Evolutionary conservation across 169 alveolate species (phyloP).

Genomic region (Prorocentrum cordatum): DNA sequence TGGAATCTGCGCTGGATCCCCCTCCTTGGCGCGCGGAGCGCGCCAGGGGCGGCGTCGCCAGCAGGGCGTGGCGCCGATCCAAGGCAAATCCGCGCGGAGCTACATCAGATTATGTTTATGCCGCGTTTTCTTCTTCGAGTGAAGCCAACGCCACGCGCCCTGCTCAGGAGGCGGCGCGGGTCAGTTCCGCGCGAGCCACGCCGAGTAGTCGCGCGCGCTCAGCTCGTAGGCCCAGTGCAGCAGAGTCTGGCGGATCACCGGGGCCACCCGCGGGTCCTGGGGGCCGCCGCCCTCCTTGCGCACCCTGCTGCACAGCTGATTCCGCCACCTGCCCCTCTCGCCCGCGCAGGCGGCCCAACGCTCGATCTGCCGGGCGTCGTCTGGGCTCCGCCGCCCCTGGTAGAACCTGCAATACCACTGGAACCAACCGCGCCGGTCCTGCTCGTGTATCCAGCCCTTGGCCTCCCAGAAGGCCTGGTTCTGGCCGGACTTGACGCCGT

Average conservation of each 20-base stretch:
- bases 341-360: background rate
- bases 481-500: background rate
- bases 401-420: slow-evolving; percentile 1
- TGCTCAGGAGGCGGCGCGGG: too few species aligned
- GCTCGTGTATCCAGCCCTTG: background rate
- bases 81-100: too few species aligned
- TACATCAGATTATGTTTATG: too few species aligned
- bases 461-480: background rate
- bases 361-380: background rate
- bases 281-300: background rate
- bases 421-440: background rate
- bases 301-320: background rate
- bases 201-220: too few species aligned
- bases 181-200: too few species aligned
- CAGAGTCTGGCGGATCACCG: background rate
- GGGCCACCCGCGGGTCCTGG: background rate
- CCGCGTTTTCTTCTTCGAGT: too few species aligned
- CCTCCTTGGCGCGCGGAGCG: too few species aligned
- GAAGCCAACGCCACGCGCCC: too few species aligned
- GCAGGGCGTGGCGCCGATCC: too few species aligned
- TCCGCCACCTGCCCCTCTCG: background rate
- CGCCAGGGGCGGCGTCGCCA: too few species aligned
- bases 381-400: background rate
- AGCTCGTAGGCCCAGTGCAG: background rate
- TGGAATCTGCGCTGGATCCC: too few species aligned